Percentiles rank a stretch among this genome's conserved stretches.
Evolutionary conservation across 768 basidiomycete species (phyloP).

Genomic region (Mycena latifolia): DNA sequence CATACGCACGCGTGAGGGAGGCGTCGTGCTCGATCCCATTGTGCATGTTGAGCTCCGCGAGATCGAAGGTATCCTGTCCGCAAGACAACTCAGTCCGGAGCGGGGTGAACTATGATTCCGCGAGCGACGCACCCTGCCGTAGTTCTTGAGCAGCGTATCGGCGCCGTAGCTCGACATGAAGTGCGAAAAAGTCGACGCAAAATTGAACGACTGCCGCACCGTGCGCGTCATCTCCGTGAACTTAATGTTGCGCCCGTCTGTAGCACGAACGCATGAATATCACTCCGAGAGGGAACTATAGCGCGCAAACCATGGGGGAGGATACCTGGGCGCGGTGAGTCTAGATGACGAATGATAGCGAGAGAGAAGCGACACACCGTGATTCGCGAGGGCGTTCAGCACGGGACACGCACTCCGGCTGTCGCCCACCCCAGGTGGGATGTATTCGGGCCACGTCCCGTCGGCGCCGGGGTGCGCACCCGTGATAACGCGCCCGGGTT

Average conservation of each 20-base stretch:
- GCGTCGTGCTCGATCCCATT: not conserved
- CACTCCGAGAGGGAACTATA: not conserved
- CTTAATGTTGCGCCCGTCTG: not conserved
- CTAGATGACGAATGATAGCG: too few relatives aligned
- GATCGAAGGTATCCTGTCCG: not conserved
- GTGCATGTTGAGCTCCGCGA: not conserved
- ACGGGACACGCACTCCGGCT: slow-evolving; percentile 65
- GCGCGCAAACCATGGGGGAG: not conserved
- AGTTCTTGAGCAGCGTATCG: not conserved
- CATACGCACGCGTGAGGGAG: not conserved
- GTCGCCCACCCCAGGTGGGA: slow-evolving; percentile 52
- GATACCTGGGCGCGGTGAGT: not conserved
- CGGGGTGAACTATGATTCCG: not conserved
- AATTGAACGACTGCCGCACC: not conserved
- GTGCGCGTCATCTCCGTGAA: not conserved
- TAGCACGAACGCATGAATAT: not conserved
- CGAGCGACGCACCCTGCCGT: not conserved
- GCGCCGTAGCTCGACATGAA: not conserved
- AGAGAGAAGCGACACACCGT: slow-evolving; percentile 49
- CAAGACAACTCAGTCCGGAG: too few relatives aligned
- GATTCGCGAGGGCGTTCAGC: slow-evolving; percentile 69
- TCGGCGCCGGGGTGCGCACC: slow-evolving; percentile 41
- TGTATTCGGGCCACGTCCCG: slow-evolving; percentile 60
- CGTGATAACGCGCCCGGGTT: slow-evolving; percentile 50
- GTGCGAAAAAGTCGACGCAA: not conserved